Percentiles rank a stretch among this genome's conserved stretches.
phyloP scores from a whole-genome alignment of 345 rosid genomes.

The Physaria fendleri region DNA sequence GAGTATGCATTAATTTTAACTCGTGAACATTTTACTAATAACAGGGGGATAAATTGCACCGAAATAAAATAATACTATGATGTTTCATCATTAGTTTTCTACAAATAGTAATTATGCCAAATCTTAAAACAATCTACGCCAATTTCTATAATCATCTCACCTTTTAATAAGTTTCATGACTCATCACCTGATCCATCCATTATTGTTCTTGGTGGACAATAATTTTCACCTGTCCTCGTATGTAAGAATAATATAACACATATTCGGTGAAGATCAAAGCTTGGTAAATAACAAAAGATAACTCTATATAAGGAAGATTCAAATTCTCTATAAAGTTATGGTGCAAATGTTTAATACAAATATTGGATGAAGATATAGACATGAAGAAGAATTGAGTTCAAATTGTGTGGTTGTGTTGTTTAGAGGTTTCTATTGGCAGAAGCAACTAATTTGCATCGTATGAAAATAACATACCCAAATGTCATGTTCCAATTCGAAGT shows the following conservation, averaged over 20 bases:
- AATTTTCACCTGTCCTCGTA: constrained; percentile 21
- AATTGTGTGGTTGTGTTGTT: constrained; percentile 21
- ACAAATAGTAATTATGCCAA: constrained; percentile 21
- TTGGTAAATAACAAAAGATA: background rate
- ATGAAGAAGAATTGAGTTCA: constrained; percentile 28
- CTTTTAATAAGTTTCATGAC: constrained; percentile 19
- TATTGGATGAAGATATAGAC: constrained; percentile 3
- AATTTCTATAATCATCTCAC: constrained; percentile 1
- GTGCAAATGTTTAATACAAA: background rate
- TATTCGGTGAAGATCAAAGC: background rate
- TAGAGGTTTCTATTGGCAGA: constrained; percentile 24
- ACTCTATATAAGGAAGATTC: constrained; percentile 8
- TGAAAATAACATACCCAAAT: constrained; percentile 13
- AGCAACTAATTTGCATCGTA: constrained; percentile 28
- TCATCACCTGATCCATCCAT: constrained; percentile 25
- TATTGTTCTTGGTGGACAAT: constrained; percentile 28
- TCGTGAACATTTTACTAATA: constrained; percentile 26
- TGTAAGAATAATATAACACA: background rate
- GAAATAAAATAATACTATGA: constrained; percentile 16
- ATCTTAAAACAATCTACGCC: constrained; percentile 12
- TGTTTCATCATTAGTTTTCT: constrained; percentile 29
- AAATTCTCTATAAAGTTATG: background rate
- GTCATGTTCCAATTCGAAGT: constrained; percentile 11
- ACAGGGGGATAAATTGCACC: constrained; percentile 15
- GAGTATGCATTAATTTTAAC: background rate